Percentiles rank a stretch among this genome's conserved stretches.
phyloP scores from a whole-genome alignment of 1,139 yeast species.

The Eremothecium gossypii region DNA sequence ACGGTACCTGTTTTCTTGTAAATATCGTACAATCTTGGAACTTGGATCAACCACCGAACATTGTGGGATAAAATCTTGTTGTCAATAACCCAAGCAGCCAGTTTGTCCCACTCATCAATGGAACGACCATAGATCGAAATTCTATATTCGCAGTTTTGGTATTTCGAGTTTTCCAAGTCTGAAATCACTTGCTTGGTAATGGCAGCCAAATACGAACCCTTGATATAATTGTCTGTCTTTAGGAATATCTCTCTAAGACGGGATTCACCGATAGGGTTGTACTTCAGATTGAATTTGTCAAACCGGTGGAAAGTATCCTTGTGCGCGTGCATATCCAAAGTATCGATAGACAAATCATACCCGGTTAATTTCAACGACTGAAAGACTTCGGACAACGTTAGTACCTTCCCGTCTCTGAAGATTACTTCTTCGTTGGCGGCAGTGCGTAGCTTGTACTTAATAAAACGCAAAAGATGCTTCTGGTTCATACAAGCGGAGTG shows the following conservation, averaged over 20 bases:
- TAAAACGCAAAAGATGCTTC: constrained; percentile 87
- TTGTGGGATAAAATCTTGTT: constrained; percentile 86
- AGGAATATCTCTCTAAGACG: constrained; percentile 90
- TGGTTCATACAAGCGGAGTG: constrained; percentile 99
- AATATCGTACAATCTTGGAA: constrained; percentile 86
- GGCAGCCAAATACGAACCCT: constrained; percentile 87
- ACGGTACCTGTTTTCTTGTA: constrained; percentile 75
- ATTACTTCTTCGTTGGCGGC: constrained; percentile 84
- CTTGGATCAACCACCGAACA: constrained; percentile 93
- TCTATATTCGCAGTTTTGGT: constrained; percentile 94
- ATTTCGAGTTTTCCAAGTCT: constrained; percentile 88
- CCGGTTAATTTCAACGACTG: constrained; percentile 84
- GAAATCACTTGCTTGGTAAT: constrained; percentile 86
- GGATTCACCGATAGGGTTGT: constrained; percentile 97
- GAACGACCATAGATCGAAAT: constrained; percentile 91
- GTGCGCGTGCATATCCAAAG: constrained; percentile 98
- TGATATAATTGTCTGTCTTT: constrained; percentile 87
- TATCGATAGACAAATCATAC: constrained; percentile 89
- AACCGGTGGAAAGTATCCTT: constrained; percentile 96
- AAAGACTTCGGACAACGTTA: constrained; percentile 81
- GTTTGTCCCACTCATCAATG: constrained; percentile 85
- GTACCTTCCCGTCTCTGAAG: constrained; percentile 83
- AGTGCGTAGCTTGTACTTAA: constrained; percentile 79
- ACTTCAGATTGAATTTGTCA: constrained; percentile 93
- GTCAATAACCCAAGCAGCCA: constrained; percentile 92